Evolutionary conservation across 192 early-diverging fungal genomes (phyloP).

Genomic region (Rhizophagus sp.): DNA sequence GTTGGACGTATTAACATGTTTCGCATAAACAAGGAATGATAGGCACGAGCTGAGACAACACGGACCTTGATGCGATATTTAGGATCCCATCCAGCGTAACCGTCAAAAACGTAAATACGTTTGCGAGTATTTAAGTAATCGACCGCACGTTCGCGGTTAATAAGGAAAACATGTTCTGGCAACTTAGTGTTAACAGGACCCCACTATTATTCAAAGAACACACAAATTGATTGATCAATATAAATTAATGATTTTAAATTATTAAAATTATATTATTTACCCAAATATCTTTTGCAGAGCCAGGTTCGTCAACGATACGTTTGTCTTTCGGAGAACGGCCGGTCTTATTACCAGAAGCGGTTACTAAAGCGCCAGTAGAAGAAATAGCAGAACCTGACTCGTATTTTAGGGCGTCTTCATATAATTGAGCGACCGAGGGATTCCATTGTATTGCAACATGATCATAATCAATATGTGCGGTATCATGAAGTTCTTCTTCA

Average conservation of each 20-base stretch:
- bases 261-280: constrained; percentile 30
- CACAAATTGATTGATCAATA: neutral
- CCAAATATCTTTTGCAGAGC: constrained; percentile 88
- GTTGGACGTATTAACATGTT: constrained; percentile 99
- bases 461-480: constrained; percentile 70
- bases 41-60: constrained; percentile 90
- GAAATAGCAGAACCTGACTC: constrained; percentile 89
- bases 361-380: constrained; percentile 87
- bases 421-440: constrained; percentile 81
- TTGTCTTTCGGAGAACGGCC: constrained; percentile 95
- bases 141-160: constrained; percentile 93
- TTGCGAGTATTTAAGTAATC: constrained; percentile 96
- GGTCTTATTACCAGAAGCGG: constrained; percentile 90
- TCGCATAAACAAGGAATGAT: constrained; percentile 97
- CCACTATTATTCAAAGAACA: constrained; percentile 56
- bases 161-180: constrained; percentile 75
- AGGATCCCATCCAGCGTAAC: constrained; percentile 97
- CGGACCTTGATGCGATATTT: constrained; percentile 98
- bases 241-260: neutral
- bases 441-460: constrained; percentile 84
- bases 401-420: constrained; percentile 87
- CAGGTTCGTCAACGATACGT: constrained; percentile 92
- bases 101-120: constrained; percentile 95
- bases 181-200: constrained; percentile 97
- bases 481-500: constrained; percentile 39